These are phyloP conservation scores for Pseudomonodictys pantanalensis DNA, from an alignment of 495 filamentous ascomycete genomes.

Conservation along the genomic window DNA sequence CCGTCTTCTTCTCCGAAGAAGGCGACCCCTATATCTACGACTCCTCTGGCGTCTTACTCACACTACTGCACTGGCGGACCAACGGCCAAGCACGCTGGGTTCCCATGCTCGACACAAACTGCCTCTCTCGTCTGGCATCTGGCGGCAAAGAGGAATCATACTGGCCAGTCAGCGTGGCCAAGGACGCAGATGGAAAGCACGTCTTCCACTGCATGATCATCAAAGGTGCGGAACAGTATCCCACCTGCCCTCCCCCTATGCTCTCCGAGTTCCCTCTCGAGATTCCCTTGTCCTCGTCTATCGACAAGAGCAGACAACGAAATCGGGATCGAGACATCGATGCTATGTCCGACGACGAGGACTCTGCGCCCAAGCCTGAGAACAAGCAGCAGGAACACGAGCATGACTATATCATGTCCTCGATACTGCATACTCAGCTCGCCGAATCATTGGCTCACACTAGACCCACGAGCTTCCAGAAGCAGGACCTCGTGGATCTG, in stretches of 20 bases:
- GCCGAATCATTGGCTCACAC: conserved; percentile 66
- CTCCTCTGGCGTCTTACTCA: conserved; percentile 77
- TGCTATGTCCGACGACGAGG: conserved; percentile 43
- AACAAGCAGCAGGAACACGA: conserved; percentile 52
- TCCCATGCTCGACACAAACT: conserved; percentile 83
- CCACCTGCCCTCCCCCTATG: conserved; percentile 90
- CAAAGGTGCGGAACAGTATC: conserved; percentile 88
- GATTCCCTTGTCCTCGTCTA: conserved; percentile 65
- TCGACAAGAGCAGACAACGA: conserved; percentile 38
- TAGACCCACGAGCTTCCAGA: conserved; percentile 56
- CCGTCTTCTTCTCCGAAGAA: conserved; percentile 85
- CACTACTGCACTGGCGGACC: conserved; percentile 85
- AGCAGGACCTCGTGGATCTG: conserved; percentile 62
- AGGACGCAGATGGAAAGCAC: conserved; percentile 46
- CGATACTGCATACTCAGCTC: conserved; percentile 65
- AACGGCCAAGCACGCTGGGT: conserved; percentile 86
- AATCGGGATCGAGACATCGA: conserved; percentile 35
- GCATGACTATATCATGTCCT: conserved; percentile 74
- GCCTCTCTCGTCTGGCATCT: conserved; percentile 72
- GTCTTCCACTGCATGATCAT: conserved; percentile 99
- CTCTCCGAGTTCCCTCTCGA: conserved; percentile 92
- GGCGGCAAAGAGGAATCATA: conserved; percentile 87
- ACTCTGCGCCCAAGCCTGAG: conserved; percentile 40
- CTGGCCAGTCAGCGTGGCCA: conserved; percentile 89
- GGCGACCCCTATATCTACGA: conserved; percentile 96